Conservation (phyloP, 164 flowering plant species). For the Magnolia changhungtana region DNA sequence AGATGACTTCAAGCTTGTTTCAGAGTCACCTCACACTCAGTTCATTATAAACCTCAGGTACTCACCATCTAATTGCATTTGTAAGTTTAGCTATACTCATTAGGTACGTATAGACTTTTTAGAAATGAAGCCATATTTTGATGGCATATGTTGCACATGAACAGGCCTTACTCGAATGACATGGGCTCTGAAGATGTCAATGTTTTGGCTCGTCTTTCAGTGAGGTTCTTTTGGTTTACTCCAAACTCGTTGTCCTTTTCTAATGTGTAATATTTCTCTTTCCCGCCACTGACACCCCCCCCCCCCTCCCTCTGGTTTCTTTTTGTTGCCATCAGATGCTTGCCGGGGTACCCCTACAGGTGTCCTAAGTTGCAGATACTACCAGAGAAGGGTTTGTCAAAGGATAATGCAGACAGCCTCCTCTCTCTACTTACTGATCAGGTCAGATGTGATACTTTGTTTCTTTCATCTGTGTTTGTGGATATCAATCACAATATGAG, state of each 20-base stretch:
- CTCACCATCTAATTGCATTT: background rate
- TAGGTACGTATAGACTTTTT: background rate
- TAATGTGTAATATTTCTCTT: background rate
- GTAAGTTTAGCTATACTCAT: background rate
- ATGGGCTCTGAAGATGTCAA: conserved; percentile 61
- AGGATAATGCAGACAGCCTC: conserved; percentile 62
- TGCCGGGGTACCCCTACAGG: conserved; percentile 94
- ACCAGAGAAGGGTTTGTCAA: conserved; percentile 69
- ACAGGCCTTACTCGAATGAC: conserved; percentile 88
- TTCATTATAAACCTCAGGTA: conserved; percentile 72
- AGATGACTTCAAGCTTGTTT: conserved; percentile 74
- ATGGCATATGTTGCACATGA: conserved; percentile 11
- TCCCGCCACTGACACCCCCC: background rate
- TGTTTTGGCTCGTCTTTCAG: conserved; percentile 64
- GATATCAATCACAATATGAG: background rate
- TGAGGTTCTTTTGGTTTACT: conserved; percentile 46
- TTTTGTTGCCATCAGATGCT: conserved; percentile 41
- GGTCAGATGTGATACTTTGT: conserved; percentile 34
- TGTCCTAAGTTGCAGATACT: conserved; percentile 77
- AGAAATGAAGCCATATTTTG: background rate
- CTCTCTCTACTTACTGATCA: conserved; percentile 75
- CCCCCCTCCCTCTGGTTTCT: background rate
- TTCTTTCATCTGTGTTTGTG: background rate
- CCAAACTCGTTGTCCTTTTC: background rate
- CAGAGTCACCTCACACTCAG: conserved; percentile 57